These are phyloP conservation scores for Suhomyces bribrorum DNA, from an alignment of 1,139 yeast species.

Conservation along the genomic window DNA sequence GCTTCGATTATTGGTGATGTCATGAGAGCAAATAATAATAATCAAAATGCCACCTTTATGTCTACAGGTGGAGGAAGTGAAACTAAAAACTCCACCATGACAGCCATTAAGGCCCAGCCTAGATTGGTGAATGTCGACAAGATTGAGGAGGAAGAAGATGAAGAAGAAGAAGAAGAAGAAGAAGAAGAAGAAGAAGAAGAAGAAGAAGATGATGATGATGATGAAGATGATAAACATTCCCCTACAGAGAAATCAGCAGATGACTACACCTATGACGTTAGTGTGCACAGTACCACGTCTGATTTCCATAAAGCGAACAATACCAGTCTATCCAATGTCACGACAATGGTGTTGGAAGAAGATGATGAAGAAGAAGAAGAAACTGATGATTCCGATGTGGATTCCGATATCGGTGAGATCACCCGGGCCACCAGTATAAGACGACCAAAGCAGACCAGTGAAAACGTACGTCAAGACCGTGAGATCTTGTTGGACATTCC, in stretches of 20 bases:
- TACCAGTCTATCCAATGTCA: constrained; percentile 4
- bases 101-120: constrained; percentile 74
- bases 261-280: constrained; percentile 6
- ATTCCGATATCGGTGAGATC: constrained; percentile 50
- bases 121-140: constrained; percentile 58
- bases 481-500: constrained; percentile 18
- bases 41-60: constrained; percentile 9
- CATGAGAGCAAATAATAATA: constrained; percentile 31
- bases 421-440: constrained; percentile 46
- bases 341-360: constrained; percentile 17
- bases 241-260: neutral
- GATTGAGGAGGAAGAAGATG: constrained; percentile 54
- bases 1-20: constrained; percentile 58
- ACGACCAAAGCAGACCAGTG: constrained; percentile 12
- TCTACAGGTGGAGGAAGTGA: constrained; percentile 11
- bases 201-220: constrained; percentile 1
- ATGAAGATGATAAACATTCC: constrained; percentile 3
- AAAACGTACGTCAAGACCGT: constrained; percentile 12
- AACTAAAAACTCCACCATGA: constrained; percentile 40
- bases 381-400: constrained; percentile 44
- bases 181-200: constrained; percentile 18
- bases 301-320: constrained; percentile 4
- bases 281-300: constrained; percentile 6
- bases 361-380: constrained; percentile 10
- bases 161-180: constrained; percentile 31